Percentiles rank a stretch among this genome's conserved stretches.
Conservation (phyloP, 495 filamentous ascomycete species). For the Neurospora pannonica region DNA sequence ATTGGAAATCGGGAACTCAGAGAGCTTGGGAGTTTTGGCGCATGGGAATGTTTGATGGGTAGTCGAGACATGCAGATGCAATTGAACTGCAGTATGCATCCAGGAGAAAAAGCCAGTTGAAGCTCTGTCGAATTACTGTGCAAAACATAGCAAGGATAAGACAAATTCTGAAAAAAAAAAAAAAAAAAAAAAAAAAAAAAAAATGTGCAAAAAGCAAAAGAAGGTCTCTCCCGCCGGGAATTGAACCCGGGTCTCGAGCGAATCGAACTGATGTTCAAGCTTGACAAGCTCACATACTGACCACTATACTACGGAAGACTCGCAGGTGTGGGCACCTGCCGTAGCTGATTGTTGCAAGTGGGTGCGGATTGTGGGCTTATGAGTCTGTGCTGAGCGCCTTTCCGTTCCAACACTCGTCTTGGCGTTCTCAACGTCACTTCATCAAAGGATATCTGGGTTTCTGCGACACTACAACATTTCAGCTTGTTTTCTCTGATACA, state of each 20-base stretch:
- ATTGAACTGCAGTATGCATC: no score
- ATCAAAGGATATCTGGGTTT: not conserved
- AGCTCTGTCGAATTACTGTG: no score
- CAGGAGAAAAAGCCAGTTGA: no score
- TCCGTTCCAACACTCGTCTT: not conserved
- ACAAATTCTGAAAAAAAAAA: not conserved
- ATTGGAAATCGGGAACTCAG: no score
- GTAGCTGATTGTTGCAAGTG: not conserved
- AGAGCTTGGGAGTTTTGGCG: no score
- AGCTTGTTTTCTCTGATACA: no score
- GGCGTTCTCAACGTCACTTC: not conserved
- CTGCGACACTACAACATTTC: not conserved
- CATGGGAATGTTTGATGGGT: no score
- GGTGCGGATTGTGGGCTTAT: not conserved
- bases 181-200: not conserved
- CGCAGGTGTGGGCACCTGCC: not conserved
- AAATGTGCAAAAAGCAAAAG: not conserved
- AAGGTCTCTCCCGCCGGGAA: slow-evolving; percentile 11
- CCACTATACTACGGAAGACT: slow-evolving; percentile 12
- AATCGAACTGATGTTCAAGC: not conserved
- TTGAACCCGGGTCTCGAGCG: slow-evolving; percentile 15
- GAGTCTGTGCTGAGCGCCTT: not conserved
- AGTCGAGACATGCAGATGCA: no score
- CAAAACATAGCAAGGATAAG: no score
- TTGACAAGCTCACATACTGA: slow-evolving; percentile 15